Base-by-base conservation (phyloP, 139 green algal genomes). In the Coelastrella sp. region DNA sequence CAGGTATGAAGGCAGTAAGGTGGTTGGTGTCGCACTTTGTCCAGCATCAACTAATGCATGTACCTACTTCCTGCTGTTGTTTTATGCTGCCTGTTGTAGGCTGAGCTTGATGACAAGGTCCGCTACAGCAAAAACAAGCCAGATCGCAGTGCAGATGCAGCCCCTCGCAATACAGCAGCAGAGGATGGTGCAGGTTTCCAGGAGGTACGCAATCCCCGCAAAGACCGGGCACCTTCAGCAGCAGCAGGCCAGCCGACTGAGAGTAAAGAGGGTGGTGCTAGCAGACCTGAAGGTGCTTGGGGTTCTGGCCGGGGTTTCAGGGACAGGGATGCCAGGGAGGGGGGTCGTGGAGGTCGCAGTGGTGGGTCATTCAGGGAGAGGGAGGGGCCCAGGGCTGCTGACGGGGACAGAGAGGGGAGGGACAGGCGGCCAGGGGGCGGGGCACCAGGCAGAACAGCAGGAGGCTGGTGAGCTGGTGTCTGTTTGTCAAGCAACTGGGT, bases 61-160 rank as follows among this genome's bases (percentile, higher is more conserved):
- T 60, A n/a, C n/a, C n/a, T n/a, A n/a, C 15, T 8, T 25, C 5
- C 69, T 79, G 69, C 41, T 32, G 9, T 13, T 45, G 2, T 35
- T 37, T 13, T 30, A 43, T 67, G 5, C 86, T 92, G 25, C 30
- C 43, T 32, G 68, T 76, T 91, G 75, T 74, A 87, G 69, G 81
- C 86, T 21, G 78, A 94, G 83, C 80, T 92, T 35, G 90, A 94
- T 37, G 85, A 91, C 59, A 87, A 89, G 73, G 89, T 91, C 23
- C 86, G 83, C 32, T 92, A 88, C 43, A 78, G 69, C 51, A 85
- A 81, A 81, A 79, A 78, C 81, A 57, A 38, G 67, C 50, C 50
- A 5, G 67, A 66, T 63, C 79, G 79, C 60, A 45, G 40, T 43
- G 38, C 25, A 9, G 60, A 75, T 32, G 2, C 53, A 40, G 23